Conservation (phyloP, 768 basidiomycete genomes). For the Amanita rubescens region DNA sequence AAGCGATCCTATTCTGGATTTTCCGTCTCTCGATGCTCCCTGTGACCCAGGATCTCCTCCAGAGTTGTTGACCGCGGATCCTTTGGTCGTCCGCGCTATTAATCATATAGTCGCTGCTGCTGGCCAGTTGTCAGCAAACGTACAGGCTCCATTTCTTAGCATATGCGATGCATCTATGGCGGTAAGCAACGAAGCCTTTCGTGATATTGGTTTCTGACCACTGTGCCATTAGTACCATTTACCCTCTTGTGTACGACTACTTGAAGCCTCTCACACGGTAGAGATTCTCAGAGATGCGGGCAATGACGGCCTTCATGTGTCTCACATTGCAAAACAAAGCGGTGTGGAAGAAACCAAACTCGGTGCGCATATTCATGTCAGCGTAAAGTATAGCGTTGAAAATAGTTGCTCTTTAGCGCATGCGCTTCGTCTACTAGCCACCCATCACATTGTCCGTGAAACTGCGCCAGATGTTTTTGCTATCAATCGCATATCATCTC, state of each 20-base stretch:
- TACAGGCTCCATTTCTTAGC: conserved; percentile 63
- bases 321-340: conserved; percentile 35
- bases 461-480: conserved; percentile 65
- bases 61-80: conserved; percentile 53
- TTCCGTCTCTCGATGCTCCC: conserved; percentile 48
- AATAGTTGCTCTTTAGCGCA: conserved; percentile 41
- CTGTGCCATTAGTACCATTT: conserved; percentile 53
- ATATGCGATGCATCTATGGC: conserved; percentile 68
- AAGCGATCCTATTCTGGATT: conserved; percentile 32
- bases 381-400: background rate
- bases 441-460: conserved; percentile 71
- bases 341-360: conserved; percentile 43
- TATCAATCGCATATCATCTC: conserved; percentile 60
- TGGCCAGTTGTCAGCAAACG: conserved; percentile 56
- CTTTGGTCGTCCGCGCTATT: conserved; percentile 51
- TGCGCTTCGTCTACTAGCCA: conserved; percentile 66
- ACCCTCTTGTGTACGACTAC: conserved; percentile 64
- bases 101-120: conserved; percentile 62
- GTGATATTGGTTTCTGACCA: background rate
- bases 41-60: conserved; percentile 37
- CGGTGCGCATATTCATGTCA: conserved; percentile 25
- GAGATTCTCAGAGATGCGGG: conserved; percentile 68
- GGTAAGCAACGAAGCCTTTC: conserved; percentile 31
- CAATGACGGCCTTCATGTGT: conserved; percentile 41
- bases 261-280: conserved; percentile 64